Base-by-base conservation (phyloP, 2,329 filamentous ascomycete genomes). In the Ophiostoma piceae region DNA sequence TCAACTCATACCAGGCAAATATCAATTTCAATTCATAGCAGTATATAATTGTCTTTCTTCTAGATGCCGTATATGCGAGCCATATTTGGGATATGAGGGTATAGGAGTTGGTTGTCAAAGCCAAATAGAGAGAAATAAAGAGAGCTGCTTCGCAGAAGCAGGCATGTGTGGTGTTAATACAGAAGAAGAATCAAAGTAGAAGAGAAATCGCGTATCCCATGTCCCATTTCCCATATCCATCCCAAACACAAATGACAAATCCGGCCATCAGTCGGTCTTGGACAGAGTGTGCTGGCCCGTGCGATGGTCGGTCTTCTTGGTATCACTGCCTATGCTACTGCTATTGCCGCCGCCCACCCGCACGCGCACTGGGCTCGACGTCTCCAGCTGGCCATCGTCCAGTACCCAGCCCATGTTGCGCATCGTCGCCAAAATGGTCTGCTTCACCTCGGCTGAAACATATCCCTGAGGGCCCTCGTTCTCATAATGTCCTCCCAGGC, bases 331-430 rank as follows among this genome's bases (percentile, higher is more conserved):
- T 9, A 11, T 68, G 51, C 66, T 22, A 14, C 67, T 68, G 41
- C 66, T 39, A 11, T 8, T 35, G 37, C 7, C 37, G n/a, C 64
- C 64, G 6, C 76, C 77, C 2, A 79, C 73, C 41, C 79, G 73
- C 37, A 83, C 79, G 7, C 80, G 78, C 29, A 82, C 74, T 1
- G 79, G 87, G 66, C 84, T 80, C 71, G 80, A 82, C 22, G 89
- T 92, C 80, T 93, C 90, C 74, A 94, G 79, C 6, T 87, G 88
- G 54, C 83, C 83, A 67, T 82, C 82, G 70, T 86, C 80, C 66
- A 91, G 74, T 78, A 93, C 85, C 91, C 91, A 94, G 0, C 90
- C 90, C 72, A 72, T 78, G 73, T 72, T 78, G 72, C 68, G 79
- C 70, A 81, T 82, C 77, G 75, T 78, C 74, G 73, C 79, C 66